These are phyloP conservation scores for Ceratocystis albifundus DNA, from an alignment of 2,329 filamentous ascomycete genomes.

Conservation along the genomic window DNA sequence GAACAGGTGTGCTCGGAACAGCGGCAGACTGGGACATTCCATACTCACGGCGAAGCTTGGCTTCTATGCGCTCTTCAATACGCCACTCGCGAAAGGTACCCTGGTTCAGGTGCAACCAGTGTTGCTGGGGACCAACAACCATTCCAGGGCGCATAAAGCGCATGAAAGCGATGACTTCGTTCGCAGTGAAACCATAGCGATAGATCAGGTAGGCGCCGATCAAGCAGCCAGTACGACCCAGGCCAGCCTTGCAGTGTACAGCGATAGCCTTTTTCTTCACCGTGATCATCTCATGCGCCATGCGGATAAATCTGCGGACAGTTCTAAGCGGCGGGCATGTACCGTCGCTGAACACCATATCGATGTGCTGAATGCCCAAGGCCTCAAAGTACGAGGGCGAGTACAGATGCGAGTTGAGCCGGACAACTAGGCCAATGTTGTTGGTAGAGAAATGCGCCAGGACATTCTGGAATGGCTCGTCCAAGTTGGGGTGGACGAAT, in stretches of 20 bases:
- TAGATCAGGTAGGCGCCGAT: slow-evolving; percentile 98
- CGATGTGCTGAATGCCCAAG: slow-evolving; percentile 84
- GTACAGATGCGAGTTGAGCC: slow-evolving; percentile 91
- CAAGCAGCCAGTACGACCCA: slow-evolving; percentile 87
- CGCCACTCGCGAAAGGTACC: slow-evolving; percentile 98
- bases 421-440: slow-evolving; percentile 85
- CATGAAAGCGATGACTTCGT: slow-evolving; percentile 97
- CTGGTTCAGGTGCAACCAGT: slow-evolving; percentile 97
- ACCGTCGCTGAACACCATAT: slow-evolving; percentile 99
- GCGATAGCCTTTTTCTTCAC: slow-evolving; percentile 86
- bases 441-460: slow-evolving; percentile 76
- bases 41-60: slow-evolving; percentile 50
- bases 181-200: slow-evolving; percentile 90
- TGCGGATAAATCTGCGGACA: slow-evolving; percentile 88
- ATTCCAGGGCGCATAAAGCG: slow-evolving; percentile 97
- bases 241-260: slow-evolving; percentile 95
- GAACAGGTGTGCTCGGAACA: slow-evolving; percentile 47
- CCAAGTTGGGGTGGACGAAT: slow-evolving; percentile 56
- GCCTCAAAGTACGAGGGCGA: slow-evolving; percentile 95
- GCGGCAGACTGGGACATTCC: slow-evolving; percentile 35
- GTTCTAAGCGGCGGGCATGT: slow-evolving; percentile 81
- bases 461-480: slow-evolving; percentile 90
- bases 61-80: slow-evolving; percentile 76
- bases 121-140: slow-evolving; percentile 97
- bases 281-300: slow-evolving; percentile 90